Conservation (phyloP, 169 alveolate genomes). For the Condylostoma magnum region DNA sequence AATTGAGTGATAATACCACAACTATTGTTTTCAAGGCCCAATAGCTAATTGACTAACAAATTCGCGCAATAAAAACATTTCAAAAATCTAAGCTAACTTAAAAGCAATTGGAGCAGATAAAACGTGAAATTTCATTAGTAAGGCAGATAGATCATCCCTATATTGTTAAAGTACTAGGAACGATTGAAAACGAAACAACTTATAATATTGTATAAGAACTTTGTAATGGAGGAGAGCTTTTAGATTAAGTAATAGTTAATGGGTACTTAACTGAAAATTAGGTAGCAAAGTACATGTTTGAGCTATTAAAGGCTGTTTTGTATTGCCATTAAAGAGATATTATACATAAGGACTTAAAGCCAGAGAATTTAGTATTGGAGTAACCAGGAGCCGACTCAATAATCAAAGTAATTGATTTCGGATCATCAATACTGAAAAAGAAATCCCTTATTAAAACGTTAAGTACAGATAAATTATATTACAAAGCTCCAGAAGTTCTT, state of each 20-base stretch:
- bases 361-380: conserved; percentile 59
- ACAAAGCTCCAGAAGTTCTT: too few species aligned
- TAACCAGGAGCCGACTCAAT: conserved; percentile 37
- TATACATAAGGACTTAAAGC: conserved; percentile 61
- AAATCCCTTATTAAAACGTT: too few species aligned
- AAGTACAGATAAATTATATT: too few species aligned
- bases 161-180: conserved; percentile 34
- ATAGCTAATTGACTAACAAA: too few species aligned
- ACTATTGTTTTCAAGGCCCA: too few species aligned
- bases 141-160: conserved; percentile 50
- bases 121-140: too few species aligned
- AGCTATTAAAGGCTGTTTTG: conserved; percentile 1
- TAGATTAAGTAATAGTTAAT: conserved; percentile 22
- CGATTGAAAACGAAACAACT: conserved; percentile 9
- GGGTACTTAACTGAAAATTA: conserved; percentile 1
- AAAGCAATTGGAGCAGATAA: too few species aligned
- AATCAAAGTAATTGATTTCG: conserved; percentile 39
- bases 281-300: conserved; percentile 30
- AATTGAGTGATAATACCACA: too few species aligned
- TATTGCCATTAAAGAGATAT: conserved; percentile 18
- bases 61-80: too few species aligned
- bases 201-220: conserved; percentile 30
- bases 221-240: conserved; percentile 44
- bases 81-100: too few species aligned
- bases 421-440: too few species aligned